Conservation (phyloP, 768 basidiomycete species). For the Auricularia sp. region DNA sequence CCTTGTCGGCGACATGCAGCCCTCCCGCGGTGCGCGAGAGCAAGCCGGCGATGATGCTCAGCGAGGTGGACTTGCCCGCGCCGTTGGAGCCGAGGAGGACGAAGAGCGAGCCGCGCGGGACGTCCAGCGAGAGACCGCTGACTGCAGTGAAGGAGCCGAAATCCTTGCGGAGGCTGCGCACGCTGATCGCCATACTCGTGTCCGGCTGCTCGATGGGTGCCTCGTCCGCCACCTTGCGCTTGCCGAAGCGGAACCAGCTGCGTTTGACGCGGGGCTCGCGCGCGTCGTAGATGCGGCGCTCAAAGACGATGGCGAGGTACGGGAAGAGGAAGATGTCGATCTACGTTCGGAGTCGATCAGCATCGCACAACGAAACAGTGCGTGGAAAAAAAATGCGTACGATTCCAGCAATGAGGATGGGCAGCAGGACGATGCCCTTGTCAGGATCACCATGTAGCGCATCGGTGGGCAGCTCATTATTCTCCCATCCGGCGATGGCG, state of each 20-base stretch:
- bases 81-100: constrained; percentile 70
- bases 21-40: constrained; percentile 52
- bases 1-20: constrained; percentile 25
- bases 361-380: neutral
- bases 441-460: constrained; percentile 53
- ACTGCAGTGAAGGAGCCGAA: constrained; percentile 55
- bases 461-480: constrained; percentile 43
- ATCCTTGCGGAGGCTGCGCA: constrained; percentile 49
- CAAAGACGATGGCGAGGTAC: constrained; percentile 47
- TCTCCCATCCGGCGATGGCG: constrained; percentile 60
- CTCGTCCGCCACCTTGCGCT: neutral
- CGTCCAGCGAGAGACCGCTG: constrained; percentile 51
- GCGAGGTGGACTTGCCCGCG: constrained; percentile 66
- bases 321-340: constrained; percentile 71
- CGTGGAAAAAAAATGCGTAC: constrained; percentile 29
- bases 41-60: constrained; percentile 59
- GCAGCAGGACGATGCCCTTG: constrained; percentile 40
- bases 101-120: constrained; percentile 68
- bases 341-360: constrained; percentile 24
- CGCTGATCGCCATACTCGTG: constrained; percentile 41
- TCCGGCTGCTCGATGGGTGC: constrained; percentile 24
- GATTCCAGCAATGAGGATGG: constrained; percentile 52
- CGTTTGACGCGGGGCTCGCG: constrained; percentile 22
- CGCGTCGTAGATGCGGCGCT: constrained; percentile 54
- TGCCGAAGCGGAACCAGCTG: constrained; percentile 16